phyloP scores from a whole-genome alignment of 2,329 filamentous ascomycete genomes.

The Xylariaceae sp. region DNA sequence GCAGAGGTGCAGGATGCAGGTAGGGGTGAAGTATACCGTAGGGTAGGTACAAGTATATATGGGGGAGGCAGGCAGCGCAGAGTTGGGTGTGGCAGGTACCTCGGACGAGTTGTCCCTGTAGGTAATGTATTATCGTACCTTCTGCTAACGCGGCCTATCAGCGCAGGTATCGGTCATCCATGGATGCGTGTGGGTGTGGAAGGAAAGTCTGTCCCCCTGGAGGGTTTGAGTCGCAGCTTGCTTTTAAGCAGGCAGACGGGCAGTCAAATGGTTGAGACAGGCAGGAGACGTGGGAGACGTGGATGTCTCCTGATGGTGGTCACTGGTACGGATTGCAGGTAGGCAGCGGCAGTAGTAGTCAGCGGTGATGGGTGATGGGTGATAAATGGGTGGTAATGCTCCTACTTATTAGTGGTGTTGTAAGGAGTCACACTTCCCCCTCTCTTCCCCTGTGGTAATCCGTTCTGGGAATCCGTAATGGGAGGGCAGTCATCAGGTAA shows the following conservation, averaged over 20 bases:
- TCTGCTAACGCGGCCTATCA: background rate
- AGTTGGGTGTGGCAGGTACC: too few species aligned
- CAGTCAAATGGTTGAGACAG: background rate
- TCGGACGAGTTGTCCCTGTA: too few species aligned
- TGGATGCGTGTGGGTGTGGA: background rate
- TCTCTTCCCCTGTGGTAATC: slow-evolving; percentile 17
- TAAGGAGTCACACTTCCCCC: slow-evolving; percentile 30
- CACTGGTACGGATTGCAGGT: background rate
- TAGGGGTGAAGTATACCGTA: too few species aligned
- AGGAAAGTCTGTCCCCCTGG: background rate
- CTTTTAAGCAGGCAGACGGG: background rate
- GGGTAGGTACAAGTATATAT: too few species aligned
- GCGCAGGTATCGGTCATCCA: background rate
- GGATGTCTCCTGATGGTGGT: slow-evolving; percentile 26
- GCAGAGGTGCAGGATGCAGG: too few species aligned
- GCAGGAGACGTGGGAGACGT: slow-evolving; percentile 28
- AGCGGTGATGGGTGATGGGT: slow-evolving; percentile 6
- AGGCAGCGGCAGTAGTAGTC: background rate
- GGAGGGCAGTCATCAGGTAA: slow-evolving; percentile 24
- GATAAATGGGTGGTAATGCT: slow-evolving; percentile 5
- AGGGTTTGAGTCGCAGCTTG: background rate
- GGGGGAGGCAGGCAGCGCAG: too few species aligned
- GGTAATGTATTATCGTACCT: background rate
- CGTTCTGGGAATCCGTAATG: too few species aligned
- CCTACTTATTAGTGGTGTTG: slow-evolving; percentile 25